Evolutionary conservation across 2,329 filamentous ascomycete genomes (phyloP).

Genomic region (Aspergillus amoenus): DNA sequence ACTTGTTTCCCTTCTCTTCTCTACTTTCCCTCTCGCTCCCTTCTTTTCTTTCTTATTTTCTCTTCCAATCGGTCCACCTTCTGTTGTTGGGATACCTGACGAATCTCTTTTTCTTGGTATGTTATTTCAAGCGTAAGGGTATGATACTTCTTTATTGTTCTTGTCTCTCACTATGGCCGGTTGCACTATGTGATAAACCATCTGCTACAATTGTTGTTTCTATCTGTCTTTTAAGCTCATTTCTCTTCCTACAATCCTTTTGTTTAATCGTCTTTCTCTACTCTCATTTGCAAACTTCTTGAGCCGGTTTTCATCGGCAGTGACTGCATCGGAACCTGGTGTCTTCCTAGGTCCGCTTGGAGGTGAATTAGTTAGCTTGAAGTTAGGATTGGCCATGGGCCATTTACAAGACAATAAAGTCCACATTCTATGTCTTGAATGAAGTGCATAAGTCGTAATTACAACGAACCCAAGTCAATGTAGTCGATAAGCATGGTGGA

Average conservation of each 20-base stretch:
- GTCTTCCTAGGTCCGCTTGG: conserved; percentile 5
- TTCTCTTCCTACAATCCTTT: conserved; percentile 7
- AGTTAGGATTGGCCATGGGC: conserved; percentile 9
- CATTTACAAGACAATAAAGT: conserved; percentile 13
- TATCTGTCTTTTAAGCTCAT: conserved; percentile 12
- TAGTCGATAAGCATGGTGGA: neutral
- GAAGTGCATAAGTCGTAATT: neutral
- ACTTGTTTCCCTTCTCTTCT: conserved; percentile 5
- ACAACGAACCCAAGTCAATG: neutral
- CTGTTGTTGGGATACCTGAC: conserved; percentile 28
- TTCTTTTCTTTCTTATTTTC: conserved; percentile 3
- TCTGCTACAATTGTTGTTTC: conserved; percentile 16
- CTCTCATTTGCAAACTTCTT: conserved; percentile 14
- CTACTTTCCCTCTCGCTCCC: neutral
- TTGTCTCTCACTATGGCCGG: conserved; percentile 36
- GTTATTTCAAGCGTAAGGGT: conserved; percentile 30
- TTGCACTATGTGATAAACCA: conserved; percentile 27
- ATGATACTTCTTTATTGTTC: conserved; percentile 31
- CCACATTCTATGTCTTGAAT: conserved; percentile 14
- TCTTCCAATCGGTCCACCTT: conserved; percentile 20
- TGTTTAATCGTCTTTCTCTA: conserved; percentile 11
- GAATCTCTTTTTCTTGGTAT: conserved; percentile 37
- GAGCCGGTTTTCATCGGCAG: conserved; percentile 6
- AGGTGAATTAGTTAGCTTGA: conserved; percentile 11
- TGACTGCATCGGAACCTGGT: conserved; percentile 6